Base-by-base conservation (phyloP, 139 green algal species). In the Zygnema cylindricum region DNA sequence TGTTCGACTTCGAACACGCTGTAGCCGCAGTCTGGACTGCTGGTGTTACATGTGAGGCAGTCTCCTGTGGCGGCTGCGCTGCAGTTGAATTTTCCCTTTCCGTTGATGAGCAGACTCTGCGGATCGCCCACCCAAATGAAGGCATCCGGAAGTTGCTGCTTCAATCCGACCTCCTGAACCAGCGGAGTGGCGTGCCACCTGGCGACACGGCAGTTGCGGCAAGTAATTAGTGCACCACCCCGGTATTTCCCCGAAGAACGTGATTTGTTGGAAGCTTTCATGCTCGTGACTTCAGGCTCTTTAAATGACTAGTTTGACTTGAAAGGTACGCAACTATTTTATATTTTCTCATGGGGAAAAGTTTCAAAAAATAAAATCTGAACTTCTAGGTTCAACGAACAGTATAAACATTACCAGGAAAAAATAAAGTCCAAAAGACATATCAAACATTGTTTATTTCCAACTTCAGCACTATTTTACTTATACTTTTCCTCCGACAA, bases 61-160 rank as follows among this genome's bases (percentile, higher is more conserved):
- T 84, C n/a, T 33, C 23, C 25, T 2, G 2, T 2, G 33, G 16
- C 32, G 25, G 33, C 2, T 2, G 16, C 25, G 33, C 41, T 69
- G 38, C 79, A 86, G 79, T 86, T 86, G 79, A 35, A 76, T 3
- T 38, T 23, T 36, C 79, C 79, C 36, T 76, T 54, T 1, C 79
- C 79, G 41, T 86, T 86, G 79, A 86, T 76, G 2, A 86, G 79
- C 79, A 86, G 79, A 2, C 41, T 76, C 79, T 69, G 79, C 25
- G 77, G 77, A 33, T 84, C 55, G 77, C 77, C 77, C 77, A 84
- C 77, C 77, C 77, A 84, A 36, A 38, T 35, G 77, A 55, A 55
- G 2, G 38, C 7, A 7, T 3, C 71, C 3, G 71, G 36, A 7
- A 79, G 71, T 16, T 79, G 71, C 71, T 79, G 36, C 71, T 11